phyloP scores from a whole-genome alignment of 2,329 filamentous ascomycete species.

The Dothideomycetes sp. region DNA sequence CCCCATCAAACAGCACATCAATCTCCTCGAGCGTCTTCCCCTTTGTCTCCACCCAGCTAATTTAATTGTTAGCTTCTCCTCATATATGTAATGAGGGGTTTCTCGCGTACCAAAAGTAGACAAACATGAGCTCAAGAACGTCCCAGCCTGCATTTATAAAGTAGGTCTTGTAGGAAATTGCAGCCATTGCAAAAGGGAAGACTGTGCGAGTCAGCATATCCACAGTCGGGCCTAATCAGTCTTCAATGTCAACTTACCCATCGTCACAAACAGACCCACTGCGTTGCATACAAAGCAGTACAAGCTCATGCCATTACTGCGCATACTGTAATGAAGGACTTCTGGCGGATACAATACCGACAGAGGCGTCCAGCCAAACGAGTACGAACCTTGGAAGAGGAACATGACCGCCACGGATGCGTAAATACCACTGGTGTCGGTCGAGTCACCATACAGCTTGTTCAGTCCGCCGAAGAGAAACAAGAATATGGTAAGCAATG shows the following conservation, averaged over 20 bases:
- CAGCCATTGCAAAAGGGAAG: not conserved
- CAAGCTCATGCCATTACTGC: conserved; percentile 35
- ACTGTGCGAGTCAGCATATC: not conserved
- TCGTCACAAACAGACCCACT: not conserved
- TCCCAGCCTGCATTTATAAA: not conserved
- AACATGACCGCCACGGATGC: conserved; percentile 39
- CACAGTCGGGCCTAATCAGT: not conserved
- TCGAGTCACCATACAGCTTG: conserved; percentile 24
- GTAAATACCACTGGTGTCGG: conserved; percentile 23
- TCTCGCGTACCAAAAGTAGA: not conserved
- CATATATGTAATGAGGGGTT: no score
- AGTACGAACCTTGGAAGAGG: conserved; percentile 41
- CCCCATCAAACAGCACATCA: not conserved
- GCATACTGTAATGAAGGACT: conserved; percentile 38
- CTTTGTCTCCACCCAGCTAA: not conserved
- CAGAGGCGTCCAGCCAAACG: conserved; percentile 40
- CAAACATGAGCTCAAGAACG: not conserved
- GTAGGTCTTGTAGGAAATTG: not conserved
- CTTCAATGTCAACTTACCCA: not conserved
- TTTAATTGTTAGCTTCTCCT: not conserved
- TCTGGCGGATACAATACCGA: conserved; percentile 39
- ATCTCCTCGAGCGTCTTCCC: not conserved
- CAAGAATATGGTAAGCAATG: conserved; percentile 27
- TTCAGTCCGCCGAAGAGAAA: conserved; percentile 42
- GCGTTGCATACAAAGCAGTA: conserved; percentile 12